phyloP scores from a whole-genome alignment of 78 protist species.

The Dictyostelium firmibasis region DNA sequence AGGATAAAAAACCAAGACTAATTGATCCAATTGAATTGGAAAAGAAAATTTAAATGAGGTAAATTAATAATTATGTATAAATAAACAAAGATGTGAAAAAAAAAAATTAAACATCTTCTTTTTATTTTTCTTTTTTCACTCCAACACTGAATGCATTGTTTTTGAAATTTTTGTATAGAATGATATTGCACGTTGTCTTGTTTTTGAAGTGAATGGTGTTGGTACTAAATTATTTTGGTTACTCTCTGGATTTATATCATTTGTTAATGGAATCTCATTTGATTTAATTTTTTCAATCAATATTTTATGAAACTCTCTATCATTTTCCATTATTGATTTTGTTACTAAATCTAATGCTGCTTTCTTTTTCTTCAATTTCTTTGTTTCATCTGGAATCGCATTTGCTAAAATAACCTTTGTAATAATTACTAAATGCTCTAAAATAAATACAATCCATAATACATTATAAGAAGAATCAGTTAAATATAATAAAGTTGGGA shows the following conservation, averaged over 20 bases:
- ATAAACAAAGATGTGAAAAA: too few species aligned
- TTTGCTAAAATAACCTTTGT: not conserved
- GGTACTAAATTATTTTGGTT: not conserved
- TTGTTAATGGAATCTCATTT: not conserved
- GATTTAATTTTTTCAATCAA: not conserved
- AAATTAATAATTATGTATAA: too few species aligned
- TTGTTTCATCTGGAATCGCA: conserved; percentile 33
- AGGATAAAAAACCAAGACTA: too few species aligned
- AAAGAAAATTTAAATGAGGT: too few species aligned
- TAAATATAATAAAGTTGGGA: conserved; percentile 36
- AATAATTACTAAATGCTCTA: conserved; percentile 25
- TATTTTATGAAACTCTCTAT: not conserved
- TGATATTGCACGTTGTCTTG: not conserved
- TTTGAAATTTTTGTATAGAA: not conserved
- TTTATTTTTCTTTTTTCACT: too few species aligned
- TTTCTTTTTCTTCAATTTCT: conserved; percentile 6
- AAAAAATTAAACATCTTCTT: too few species aligned
- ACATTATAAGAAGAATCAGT: not conserved
- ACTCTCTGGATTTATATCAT: not conserved
- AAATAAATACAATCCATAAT: conserved; percentile 27
- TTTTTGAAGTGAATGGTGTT: not conserved
- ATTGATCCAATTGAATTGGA: too few species aligned
- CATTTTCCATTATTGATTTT: not conserved
- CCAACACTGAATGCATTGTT: conserved; percentile 8
- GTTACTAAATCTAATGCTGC: not conserved